Evolutionary conservation across 352 stramenopile genomes (phyloP).

Genomic region (Phytophthora hibernalis): DNA sequence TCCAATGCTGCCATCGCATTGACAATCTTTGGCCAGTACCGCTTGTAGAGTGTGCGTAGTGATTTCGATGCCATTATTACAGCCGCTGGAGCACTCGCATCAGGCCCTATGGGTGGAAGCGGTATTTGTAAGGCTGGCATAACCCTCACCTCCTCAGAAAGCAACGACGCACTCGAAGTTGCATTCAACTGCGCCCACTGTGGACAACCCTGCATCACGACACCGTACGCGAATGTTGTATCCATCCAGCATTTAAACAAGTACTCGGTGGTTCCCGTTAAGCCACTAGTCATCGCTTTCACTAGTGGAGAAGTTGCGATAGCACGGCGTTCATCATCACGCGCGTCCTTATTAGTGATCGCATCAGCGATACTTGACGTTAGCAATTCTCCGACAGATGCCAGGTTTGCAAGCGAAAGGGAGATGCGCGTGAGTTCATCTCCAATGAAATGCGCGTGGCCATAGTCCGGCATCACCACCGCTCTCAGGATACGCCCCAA

Average conservation of each 20-base stretch:
- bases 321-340: constrained; percentile 27
- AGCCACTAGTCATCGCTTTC: constrained; percentile 62
- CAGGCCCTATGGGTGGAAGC: constrained; percentile 19
- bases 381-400: constrained; percentile 65
- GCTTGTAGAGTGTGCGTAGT: constrained; percentile 52
- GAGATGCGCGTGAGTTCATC: constrained; percentile 63
- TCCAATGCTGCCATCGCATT: constrained; percentile 48
- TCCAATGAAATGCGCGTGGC: constrained; percentile 65
- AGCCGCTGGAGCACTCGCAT: constrained; percentile 9
- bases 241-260: constrained; percentile 68
- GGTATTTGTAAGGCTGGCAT: constrained; percentile 48
- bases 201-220: constrained; percentile 55
- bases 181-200: constrained; percentile 42
- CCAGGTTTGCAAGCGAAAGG: constrained; percentile 69
- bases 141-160: constrained; percentile 25
- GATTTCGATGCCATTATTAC: constrained; percentile 23
- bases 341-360: constrained; percentile 31
- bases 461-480: constrained; percentile 64
- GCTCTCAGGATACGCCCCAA: constrained; percentile 72
- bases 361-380: constrained; percentile 49
- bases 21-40: constrained; percentile 65
- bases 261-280: constrained; percentile 45
- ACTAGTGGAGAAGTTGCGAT: constrained; percentile 47
- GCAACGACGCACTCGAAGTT: constrained; percentile 8
- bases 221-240: constrained; percentile 46